Evolutionary conservation across 1,284 basidiomycete species (phyloP), one percentile per base, ranked within the genome.

Genomic region (Tilletia walkeri): DNA sequence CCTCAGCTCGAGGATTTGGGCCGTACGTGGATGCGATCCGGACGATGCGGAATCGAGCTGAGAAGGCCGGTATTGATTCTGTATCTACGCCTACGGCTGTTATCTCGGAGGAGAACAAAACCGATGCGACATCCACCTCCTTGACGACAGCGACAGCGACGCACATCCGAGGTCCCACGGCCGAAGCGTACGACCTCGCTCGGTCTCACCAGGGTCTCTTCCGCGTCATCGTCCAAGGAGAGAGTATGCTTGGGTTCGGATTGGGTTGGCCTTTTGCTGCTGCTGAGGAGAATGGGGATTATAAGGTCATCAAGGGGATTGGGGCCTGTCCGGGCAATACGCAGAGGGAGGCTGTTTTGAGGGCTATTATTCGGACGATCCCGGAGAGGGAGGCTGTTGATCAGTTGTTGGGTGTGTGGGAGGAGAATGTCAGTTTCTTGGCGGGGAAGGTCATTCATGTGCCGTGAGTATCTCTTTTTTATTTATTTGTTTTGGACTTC

Each of bases 241-340:
- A 82, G 54, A 78, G 79, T 12, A 73, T 76, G 41, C 74, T 82
- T 2, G 81, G 81, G 20, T 82, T 76, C 75, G 81, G 81, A n/a
- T 72, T 82, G 54, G 80, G 81, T 6, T 82, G 80, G 80, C 80
- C 81, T 2, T 78, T 77, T 54, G 72, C 78, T 10, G 76, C 81
- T 9, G 80, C 74, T 24, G 76, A 79, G 59, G 73, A 73, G 39
- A 69, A 68, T 12, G 71, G 71, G 9, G 73, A 75, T 38, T 68
- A 73, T 38, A 73, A 74, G 38, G 70, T 70, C 12, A 69, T 74
- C 6, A 65, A 73, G 0, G 66, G 71, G 4, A 74, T 72, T 39
- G 71, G 69, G 18, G 72, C 66, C n/a, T 75, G 72, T 49, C 69
- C 69, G n/a, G 73, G 73, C 20, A 63, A 67, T 20, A 61, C 74